Evolutionary conservation across 1,284 basidiomycete species (phyloP), one percentile per base, ranked within the genome.

Genomic region (Cryptococcus sp.): DNA sequence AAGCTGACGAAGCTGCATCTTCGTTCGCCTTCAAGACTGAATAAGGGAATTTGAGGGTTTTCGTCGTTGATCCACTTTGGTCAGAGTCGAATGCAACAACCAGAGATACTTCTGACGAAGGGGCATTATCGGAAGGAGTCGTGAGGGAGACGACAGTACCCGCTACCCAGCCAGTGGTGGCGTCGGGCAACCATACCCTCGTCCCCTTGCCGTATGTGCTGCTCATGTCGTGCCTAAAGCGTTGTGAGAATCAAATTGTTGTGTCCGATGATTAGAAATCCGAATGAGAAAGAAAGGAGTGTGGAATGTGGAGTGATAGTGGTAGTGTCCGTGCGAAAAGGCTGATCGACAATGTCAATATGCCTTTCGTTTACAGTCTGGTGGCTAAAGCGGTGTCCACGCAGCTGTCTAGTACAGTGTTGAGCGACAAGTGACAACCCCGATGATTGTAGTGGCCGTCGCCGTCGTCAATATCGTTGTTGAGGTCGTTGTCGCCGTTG

Each of bases 131-230:
- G 1, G 63, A 23, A 0, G 76, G 68, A 4, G 72, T 46, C 3
- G 63, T 58, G 20, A 77, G 54, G 7, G 71, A 63, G 8, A 71
- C 66, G 45, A 79, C 75, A 13, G 77, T 77, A 11, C 71, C 78
- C 11, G 77, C 66, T 38, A 76, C 70, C 78, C 78, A 80, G 44
- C 75, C 76, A 11, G 72, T 67, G 15, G 65, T 48, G 0, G 69
- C 54, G 52, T 78, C 76, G 8, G 78, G 76, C 13, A 79, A 66
- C 78, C 78, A 79, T 49, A 79, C 76, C 37, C 74, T 63, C 10
- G 77, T 78, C 11, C 77, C 78, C 64, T 78, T 79, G 51, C 64
- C 51, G 59, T 79, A 79, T 29, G 70, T 65, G 29, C 29, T 34
- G 29, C 29, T 34, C 29, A 34, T 34, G 8, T 34, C 29, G 29